phyloP scores from a whole-genome alignment of 2,329 filamentous ascomycete genomes.

The Fusarium chlamydosporum region DNA sequence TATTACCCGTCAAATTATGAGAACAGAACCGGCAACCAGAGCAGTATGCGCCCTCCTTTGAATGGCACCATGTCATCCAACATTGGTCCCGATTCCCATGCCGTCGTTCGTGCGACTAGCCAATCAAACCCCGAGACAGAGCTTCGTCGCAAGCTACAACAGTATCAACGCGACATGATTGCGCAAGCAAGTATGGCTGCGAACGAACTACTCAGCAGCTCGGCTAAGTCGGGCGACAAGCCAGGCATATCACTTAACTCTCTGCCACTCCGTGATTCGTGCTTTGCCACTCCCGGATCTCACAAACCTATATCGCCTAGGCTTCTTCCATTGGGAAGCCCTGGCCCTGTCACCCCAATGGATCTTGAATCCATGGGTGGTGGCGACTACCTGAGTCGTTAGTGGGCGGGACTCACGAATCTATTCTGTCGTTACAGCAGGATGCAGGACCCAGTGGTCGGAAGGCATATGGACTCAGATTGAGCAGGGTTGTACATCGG shows the following conservation, averaged over 20 bases:
- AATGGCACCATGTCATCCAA: conserved; percentile 52
- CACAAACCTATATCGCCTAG: conserved; percentile 66
- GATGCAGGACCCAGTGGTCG: conserved; percentile 1
- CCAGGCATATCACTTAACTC: conserved; percentile 54
- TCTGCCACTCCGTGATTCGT: conserved; percentile 56
- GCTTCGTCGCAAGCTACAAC: conserved; percentile 65
- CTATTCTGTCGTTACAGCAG: background rate
- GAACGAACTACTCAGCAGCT: conserved; percentile 58
- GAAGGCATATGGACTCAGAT: conserved; percentile 10
- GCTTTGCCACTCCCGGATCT: conserved; percentile 56
- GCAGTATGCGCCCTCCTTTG: conserved; percentile 45
- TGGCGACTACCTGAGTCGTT: conserved; percentile 55
- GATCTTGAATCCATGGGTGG: conserved; percentile 62
- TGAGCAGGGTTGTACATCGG: conserved; percentile 10
- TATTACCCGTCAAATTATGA: conserved; percentile 76
- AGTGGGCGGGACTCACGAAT: background rate
- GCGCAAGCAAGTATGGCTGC: conserved; percentile 69
- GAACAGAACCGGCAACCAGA: conserved; percentile 52
- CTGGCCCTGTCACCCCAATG: conserved; percentile 74
- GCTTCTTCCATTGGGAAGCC: conserved; percentile 68
- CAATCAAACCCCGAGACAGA: conserved; percentile 56
- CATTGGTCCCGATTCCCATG: conserved; percentile 56
- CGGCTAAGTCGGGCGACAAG: conserved; percentile 46
- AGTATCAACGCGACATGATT: conserved; percentile 74
- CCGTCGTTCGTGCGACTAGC: conserved; percentile 43